These are phyloP conservation scores for Fusarium sp. DNA, from an alignment of 2,329 filamentous ascomycete species.

Conservation along the genomic window DNA sequence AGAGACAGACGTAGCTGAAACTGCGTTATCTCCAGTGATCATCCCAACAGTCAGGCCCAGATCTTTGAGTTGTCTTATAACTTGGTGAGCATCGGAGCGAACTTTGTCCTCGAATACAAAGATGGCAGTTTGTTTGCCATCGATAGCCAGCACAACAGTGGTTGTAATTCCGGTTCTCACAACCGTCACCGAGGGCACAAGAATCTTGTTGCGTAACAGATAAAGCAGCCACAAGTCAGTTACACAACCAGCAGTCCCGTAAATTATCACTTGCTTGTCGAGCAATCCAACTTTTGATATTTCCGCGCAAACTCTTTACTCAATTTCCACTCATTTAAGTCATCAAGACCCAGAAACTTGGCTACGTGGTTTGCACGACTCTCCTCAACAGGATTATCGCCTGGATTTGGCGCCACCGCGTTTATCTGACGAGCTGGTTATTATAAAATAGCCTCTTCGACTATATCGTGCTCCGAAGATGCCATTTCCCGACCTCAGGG, in stretches of 20 bases:
- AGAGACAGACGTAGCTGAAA: neutral
- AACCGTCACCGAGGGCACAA: neutral
- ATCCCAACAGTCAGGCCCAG: accelerated
- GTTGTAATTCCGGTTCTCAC: neutral
- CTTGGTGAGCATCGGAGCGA: neutral
- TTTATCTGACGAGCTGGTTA: neutral
- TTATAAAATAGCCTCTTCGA: neutral
- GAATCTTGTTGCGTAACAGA: neutral
- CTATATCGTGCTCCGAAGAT: neutral
- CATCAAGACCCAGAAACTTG: neutral
- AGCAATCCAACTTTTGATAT: neutral
- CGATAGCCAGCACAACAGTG: neutral
- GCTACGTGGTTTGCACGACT: neutral
- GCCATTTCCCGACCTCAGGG: neutral
- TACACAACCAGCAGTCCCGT: accelerated
- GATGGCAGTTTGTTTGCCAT: neutral
- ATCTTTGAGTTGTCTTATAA: neutral
- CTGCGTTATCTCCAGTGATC: neutral
- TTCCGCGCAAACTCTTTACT: neutral
- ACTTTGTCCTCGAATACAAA: neutral
- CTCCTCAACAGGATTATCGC: neutral
- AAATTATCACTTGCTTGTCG: neutral
- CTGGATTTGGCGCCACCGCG: neutral
- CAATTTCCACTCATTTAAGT: neutral
- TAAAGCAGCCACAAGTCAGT: neutral